These are phyloP conservation scores for Spergularia bocconei DNA, from an alignment of 148 eudicot genomes.

Conservation along the genomic window DNA sequence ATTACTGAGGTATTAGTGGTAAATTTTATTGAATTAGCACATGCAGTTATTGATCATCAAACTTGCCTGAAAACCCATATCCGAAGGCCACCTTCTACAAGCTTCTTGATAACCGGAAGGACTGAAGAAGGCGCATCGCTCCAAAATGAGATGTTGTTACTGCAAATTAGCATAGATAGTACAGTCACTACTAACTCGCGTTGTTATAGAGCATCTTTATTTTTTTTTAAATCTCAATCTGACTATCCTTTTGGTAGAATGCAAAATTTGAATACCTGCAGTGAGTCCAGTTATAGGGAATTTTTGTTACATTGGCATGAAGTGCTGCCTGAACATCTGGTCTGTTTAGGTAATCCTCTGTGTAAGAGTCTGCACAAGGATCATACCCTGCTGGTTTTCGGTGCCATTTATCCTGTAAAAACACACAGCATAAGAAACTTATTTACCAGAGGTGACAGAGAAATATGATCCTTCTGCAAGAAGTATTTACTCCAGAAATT, in stretches of 20 bases:
- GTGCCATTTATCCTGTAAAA: constrained; percentile 47
- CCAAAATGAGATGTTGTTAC: constrained; percentile 32
- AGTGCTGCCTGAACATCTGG: constrained; percentile 76
- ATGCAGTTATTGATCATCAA: neutral
- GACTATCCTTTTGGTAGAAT: neutral
- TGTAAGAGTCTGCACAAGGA: constrained; percentile 61
- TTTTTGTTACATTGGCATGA: constrained; percentile 75
- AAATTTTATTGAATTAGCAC: neutral
- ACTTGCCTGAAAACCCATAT: constrained; percentile 36
- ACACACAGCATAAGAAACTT: too few relatives aligned
- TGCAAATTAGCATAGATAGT: neutral
- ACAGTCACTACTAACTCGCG: neutral
- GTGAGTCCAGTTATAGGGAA: constrained; percentile 53
- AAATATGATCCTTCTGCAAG: neutral
- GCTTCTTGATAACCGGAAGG: constrained; percentile 32
- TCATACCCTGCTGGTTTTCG: constrained; percentile 41
- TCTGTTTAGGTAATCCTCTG: constrained; percentile 49
- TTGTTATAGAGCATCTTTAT: too few relatives aligned
- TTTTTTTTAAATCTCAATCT: too few relatives aligned
- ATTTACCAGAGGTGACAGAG: too few relatives aligned
- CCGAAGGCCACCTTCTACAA: constrained; percentile 29
- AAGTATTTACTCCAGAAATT: neutral
- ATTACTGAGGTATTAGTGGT: neutral
- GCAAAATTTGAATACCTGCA: constrained; percentile 50
- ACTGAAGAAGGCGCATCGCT: constrained; percentile 31